These are phyloP conservation scores for Daedaleopsis nitida DNA, from an alignment of 768 basidiomycete species.

Conservation along the genomic window DNA sequence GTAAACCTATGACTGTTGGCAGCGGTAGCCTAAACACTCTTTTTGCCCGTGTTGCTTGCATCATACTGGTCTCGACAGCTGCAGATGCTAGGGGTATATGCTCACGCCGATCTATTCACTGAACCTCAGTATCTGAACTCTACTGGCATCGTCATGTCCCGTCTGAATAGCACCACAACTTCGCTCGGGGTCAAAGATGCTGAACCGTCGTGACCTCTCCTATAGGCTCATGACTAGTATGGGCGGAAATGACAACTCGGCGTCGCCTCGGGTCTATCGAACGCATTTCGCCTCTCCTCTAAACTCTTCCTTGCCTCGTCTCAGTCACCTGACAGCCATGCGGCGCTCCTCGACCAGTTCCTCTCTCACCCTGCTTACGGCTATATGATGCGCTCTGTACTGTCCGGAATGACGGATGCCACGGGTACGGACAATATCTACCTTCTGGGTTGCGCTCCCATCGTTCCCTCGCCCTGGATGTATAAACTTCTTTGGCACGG, in stretches of 20 bases:
- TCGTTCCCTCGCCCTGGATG: neutral
- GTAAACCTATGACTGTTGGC: too few relatives aligned
- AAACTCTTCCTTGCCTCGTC: neutral
- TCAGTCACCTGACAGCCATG: neutral
- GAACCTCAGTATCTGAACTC: too few relatives aligned
- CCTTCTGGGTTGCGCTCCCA: neutral
- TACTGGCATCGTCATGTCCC: too few relatives aligned
- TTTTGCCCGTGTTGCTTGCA: too few relatives aligned
- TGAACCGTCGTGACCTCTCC: neutral
- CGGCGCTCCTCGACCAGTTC: neutral
- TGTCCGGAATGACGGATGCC: neutral
- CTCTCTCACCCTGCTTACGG: neutral
- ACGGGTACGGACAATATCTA: neutral
- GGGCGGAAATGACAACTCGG: neutral
- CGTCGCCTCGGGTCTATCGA: constrained; percentile 1
- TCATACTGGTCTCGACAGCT: too few relatives aligned
- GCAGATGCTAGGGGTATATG: too few relatives aligned
- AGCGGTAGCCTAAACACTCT: too few relatives aligned
- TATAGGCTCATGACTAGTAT: neutral
- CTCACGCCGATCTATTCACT: too few relatives aligned
- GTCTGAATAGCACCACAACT: neutral
- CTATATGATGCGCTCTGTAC: too few relatives aligned
- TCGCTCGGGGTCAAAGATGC: neutral
- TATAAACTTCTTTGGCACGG: neutral
- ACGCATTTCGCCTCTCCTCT: neutral